Base-by-base conservation (phyloP, 805 yeast species). In the Wickerhamiella spandovensis region DNA sequence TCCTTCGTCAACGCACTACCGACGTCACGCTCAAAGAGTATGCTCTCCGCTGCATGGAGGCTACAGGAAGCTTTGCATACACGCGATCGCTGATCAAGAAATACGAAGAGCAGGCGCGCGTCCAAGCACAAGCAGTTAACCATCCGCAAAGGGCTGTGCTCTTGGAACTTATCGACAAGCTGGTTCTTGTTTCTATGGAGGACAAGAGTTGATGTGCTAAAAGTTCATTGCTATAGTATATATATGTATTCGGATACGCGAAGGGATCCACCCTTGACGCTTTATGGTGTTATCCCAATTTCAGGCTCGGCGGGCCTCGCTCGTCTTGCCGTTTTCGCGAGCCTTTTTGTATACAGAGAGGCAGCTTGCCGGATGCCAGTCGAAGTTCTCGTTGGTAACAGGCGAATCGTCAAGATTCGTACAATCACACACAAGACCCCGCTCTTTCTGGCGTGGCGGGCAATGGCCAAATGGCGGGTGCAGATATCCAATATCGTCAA, bases 401-500 rank as follows among this genome's bases (percentile, higher is more conserved):
- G 30, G 20, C 21, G 17, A 7, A 20, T 13, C 21, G 15, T 30
- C 42, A 13, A 12, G 37, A 32, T 32, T 21, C 12, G n/a, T 28
- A 48, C 69, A 87, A 53, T 74, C 71, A 73, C 95, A 87, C 56
- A 73, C 80, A 46, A 56, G 52, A 13, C 54, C 54, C 47, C 53
- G 49, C 24, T 30, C 47, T n/a, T 65, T 67, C 47, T 73, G 72
- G 58, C 82, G 81, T 48, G 81, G 69, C 2, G 71, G 71, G 48
- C 71, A 67, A 18, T 69, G 61, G 52, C 49, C 65, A 62, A 81
- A 83, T 4, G 94, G 95, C 0, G 70, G 65, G 67, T 87, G 96
- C 53, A 64, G 72, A 62, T 87, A 87, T 0, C 95, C 95, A 18
- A 87, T 72, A 58, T 87, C 95, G 51, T 79, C 80, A 64, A 88